Base-by-base conservation (phyloP, 1,284 basidiomycete genomes). In the Polyporus tsugae region DNA sequence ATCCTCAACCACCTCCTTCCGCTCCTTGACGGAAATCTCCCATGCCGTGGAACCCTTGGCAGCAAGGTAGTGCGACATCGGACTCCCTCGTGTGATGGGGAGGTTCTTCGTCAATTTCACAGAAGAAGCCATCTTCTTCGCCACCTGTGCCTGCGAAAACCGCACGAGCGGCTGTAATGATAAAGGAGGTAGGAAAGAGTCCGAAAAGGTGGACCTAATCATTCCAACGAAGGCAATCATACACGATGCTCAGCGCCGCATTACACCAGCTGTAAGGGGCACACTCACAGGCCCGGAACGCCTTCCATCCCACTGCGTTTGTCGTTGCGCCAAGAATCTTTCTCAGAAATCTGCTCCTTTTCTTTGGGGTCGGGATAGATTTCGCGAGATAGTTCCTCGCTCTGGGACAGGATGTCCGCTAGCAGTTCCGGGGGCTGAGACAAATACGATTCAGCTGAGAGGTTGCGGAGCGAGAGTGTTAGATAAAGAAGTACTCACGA, bases 11-110 rank as follows among this genome's bases (percentile, higher is more conserved):
- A 82, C 70, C 22, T 86, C 86, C 44, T 84, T 83, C 58, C 80
- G 82, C 3, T 85, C 82, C 77, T 88, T 92, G 0, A 93, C 80
- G 15, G 89, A 85, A 13, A 82, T 82, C 75, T 93, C 90, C 92
- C 92, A 94, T 38, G 91, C 87, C 19, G 86, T 85, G 4, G 89
- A 90, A 1, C 91, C 91, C 77, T 90, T 92, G 0, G 89, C 87
- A 10, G 87, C 82, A 49, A 91, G 75, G 73, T 91, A 88, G 66
- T 87, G 82, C 11, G 89, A 83, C 78, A 93, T 84, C 2, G 92
- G 92, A 72, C 91, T 91, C 46, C 75, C 77, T 29, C 83, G 84
- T 6, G 87, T 83, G 35, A 87, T 75, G 2, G 85, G 78, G 46
- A 85, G 77, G 72, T 91, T 86, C 68, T 89, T 86, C 0, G 91